A percentile compares a stretch with the other conserved stretches of the same genome.
These are phyloP conservation scores for Ceratocystis colombiana DNA, from an alignment of 2,329 filamentous ascomycete species.

Conservation along the genomic window DNA sequence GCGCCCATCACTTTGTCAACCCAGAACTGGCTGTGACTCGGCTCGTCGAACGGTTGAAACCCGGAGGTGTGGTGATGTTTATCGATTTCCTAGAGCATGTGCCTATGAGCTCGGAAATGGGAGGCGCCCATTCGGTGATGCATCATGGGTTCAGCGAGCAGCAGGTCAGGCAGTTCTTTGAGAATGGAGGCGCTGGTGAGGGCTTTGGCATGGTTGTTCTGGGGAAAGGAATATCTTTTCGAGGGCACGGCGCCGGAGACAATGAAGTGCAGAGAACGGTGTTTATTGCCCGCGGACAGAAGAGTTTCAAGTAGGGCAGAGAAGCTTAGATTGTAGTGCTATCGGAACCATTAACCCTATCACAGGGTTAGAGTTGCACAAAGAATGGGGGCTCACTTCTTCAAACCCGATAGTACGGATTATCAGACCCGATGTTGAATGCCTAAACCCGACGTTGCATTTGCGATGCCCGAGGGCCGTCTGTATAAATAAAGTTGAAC, in stretches of 20 bases:
- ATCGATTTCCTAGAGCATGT: slow-evolving; percentile 55
- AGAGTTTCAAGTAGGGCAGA: slow-evolving; percentile 6
- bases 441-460: not conserved
- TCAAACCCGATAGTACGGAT: not conserved
- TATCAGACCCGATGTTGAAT: not conserved
- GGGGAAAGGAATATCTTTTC: slow-evolving; percentile 41
- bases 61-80: slow-evolving; percentile 57
- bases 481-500: not conserved
- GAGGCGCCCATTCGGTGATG: slow-evolving; percentile 36
- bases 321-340: too few species aligned
- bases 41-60: slow-evolving; percentile 51
- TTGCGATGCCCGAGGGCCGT: not conserved
- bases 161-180: slow-evolving; percentile 51
- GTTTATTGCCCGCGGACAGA: slow-evolving; percentile 30
- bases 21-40: slow-evolving; percentile 48
- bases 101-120: slow-evolving; percentile 28
- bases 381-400: not conserved
- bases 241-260: slow-evolving; percentile 31
- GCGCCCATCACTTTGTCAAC: slow-evolving; percentile 59
- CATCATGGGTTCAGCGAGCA: slow-evolving; percentile 56
- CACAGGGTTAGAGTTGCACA: not conserved
- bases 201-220: slow-evolving; percentile 50
- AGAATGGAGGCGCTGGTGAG: slow-evolving; percentile 47
- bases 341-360: not conserved
- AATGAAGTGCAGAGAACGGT: slow-evolving; percentile 37